These are phyloP conservation scores for Colletotrichum musae DNA, from an alignment of 2,329 filamentous ascomycete species.

Conservation along the genomic window DNA sequence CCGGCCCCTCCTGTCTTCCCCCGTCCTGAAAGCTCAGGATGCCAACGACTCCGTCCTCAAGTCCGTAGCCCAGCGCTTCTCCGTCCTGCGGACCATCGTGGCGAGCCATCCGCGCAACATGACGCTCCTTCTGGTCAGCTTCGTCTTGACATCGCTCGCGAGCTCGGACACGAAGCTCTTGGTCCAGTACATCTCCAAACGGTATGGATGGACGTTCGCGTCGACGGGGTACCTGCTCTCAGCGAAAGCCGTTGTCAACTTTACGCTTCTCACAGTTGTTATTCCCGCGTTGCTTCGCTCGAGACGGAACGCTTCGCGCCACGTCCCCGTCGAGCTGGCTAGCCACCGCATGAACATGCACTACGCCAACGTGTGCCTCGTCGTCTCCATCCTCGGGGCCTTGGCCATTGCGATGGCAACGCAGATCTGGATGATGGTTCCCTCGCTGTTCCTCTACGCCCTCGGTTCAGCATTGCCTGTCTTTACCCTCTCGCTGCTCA, in stretches of 20 bases:
- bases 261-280: slow-evolving; percentile 58
- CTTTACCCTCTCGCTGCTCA: slow-evolving; percentile 64
- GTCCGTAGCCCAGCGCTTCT: slow-evolving; percentile 43
- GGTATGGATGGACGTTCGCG: slow-evolving; percentile 62
- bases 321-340: slow-evolving; percentile 41
- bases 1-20: slow-evolving; percentile 56
- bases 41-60: slow-evolving; percentile 26
- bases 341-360: slow-evolving; percentile 51
- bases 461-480: slow-evolving; percentile 64
- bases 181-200: slow-evolving; percentile 65
- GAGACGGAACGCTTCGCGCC: slow-evolving; percentile 9
- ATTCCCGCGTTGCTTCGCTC: slow-evolving; percentile 55
- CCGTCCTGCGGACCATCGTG: slow-evolving; percentile 51
- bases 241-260: slow-evolving; percentile 63
- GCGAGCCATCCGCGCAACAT: slow-evolving; percentile 58
- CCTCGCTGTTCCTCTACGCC: slow-evolving; percentile 61
- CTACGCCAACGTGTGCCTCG: slow-evolving; percentile 55
- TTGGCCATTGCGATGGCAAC: slow-evolving; percentile 57
- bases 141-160: slow-evolving; percentile 64
- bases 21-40: slow-evolving; percentile 54
- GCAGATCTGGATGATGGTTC: slow-evolving; percentile 57
- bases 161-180: slow-evolving; percentile 67
- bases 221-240: slow-evolving; percentile 64
- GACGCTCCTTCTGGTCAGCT: slow-evolving; percentile 58
- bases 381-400: slow-evolving; percentile 54